Conservation (phyloP, 169 alveolate genomes). For the Fabrea salina region DNA sequence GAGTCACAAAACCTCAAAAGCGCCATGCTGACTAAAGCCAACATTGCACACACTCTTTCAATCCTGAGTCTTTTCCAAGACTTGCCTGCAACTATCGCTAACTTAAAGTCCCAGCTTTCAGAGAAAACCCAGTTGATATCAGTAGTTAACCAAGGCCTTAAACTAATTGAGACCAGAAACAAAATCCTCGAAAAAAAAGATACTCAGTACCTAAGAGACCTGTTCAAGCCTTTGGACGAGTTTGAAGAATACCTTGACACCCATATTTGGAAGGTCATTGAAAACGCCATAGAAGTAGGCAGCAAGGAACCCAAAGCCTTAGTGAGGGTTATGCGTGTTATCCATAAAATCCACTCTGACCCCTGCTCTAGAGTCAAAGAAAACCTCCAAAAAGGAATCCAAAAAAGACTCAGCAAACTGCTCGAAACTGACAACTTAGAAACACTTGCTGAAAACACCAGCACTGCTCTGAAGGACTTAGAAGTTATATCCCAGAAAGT, state of each 20-base stretch:
- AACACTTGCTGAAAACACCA: conserved; percentile 8
- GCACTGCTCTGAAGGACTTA: not conserved
- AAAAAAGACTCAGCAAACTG: not conserved
- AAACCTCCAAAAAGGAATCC: not conserved
- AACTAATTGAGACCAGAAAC: not conserved
- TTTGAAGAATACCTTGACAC: conserved; percentile 5
- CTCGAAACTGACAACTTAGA: conserved; percentile 11
- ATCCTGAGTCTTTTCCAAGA: not conserved
- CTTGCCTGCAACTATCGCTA: not conserved
- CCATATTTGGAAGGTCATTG: not conserved
- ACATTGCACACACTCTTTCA: not conserved
- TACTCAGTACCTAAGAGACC: not conserved
- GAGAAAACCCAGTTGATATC: not conserved
- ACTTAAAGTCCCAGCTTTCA: not conserved
- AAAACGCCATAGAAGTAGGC: conserved; percentile 18
- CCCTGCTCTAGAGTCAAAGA: not conserved
- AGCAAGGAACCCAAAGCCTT: conserved; percentile 13
- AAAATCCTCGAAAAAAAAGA: not conserved
- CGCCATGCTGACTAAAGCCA: not conserved
- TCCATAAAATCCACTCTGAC: not conserved
- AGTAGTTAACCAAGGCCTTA: not conserved
- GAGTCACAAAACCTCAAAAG: not conserved
- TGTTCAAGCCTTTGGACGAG: conserved; percentile 15
- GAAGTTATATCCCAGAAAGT: not conserved
- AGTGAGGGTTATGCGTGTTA: not conserved